These are phyloP conservation scores for Candida frijolesensis DNA, from an alignment of 1,139 yeast genomes.

Conservation along the genomic window DNA sequence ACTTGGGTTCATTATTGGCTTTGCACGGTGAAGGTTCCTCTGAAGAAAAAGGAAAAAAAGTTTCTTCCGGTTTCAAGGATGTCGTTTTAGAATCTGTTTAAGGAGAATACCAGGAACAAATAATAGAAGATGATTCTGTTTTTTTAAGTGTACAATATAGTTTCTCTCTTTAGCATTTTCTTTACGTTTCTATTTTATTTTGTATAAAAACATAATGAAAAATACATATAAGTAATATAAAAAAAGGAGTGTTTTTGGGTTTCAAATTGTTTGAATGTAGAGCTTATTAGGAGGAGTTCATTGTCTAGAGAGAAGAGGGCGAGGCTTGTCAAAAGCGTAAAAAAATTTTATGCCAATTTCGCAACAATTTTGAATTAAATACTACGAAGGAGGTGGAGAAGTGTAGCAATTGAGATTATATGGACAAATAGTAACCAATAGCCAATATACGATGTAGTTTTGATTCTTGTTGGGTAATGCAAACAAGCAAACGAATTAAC, in stretches of 20 bases:
- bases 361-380: slow-evolving; percentile 2
- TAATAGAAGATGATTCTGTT: slow-evolving; percentile 7
- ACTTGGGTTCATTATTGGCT: slow-evolving; percentile 52
- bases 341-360: background rate
- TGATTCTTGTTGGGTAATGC: no score
- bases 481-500: no score
- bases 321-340: background rate
- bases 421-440: background rate
- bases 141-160: slow-evolving; percentile 9
- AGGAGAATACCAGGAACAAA: slow-evolving; percentile 14
- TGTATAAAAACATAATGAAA: slow-evolving; percentile 13
- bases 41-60: slow-evolving; percentile 56
- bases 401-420: background rate
- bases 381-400: background rate
- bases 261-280: background rate
- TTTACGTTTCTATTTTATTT: slow-evolving; percentile 8
- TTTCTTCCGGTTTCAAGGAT: slow-evolving; percentile 52
- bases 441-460: no score
- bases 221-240: slow-evolving; percentile 8
- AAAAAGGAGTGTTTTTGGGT: background rate
- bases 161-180: slow-evolving; percentile 11
- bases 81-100: slow-evolving; percentile 53
- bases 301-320: background rate
- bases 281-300: background rate
- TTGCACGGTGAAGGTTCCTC: slow-evolving; percentile 54